These are phyloP conservation scores for Cutaneotrichosporon cutaneum DNA, from an alignment of 1,284 basidiomycete genomes.

Conservation along the genomic window DNA sequence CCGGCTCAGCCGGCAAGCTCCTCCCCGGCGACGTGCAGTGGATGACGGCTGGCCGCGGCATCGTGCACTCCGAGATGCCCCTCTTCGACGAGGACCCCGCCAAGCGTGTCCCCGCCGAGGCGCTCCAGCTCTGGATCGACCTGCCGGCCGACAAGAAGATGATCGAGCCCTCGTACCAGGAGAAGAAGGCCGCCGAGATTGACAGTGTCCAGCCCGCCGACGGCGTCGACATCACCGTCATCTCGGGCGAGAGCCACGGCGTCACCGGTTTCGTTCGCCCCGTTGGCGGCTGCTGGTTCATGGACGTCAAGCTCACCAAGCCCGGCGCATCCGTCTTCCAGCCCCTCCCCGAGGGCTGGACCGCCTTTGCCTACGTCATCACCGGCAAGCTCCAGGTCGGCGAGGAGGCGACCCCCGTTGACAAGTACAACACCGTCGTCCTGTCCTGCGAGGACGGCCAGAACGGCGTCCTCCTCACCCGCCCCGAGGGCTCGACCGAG, in stretches of 20 bases:
- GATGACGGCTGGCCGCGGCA: conserved; percentile 77
- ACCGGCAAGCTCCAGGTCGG: conserved; percentile 61
- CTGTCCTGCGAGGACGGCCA: conserved; percentile 48
- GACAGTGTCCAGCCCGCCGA: conserved; percentile 69
- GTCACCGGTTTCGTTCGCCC: conserved; percentile 80
- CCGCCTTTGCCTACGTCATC: conserved; percentile 73
- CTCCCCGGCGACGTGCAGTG: conserved; percentile 85
- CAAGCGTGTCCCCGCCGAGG: conserved; percentile 51
- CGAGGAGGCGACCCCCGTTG: conserved; percentile 57
- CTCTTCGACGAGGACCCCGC: conserved; percentile 64
- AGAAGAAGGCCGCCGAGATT: conserved; percentile 47
- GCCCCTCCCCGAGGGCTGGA: conserved; percentile 79
- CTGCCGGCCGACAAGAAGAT: conserved; percentile 84
- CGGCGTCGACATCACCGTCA: conserved; percentile 76
- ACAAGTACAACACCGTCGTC: conserved; percentile 71
- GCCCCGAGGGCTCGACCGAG: conserved; percentile 57
- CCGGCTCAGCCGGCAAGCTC: conserved; percentile 76
- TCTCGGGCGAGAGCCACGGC: conserved; percentile 84
- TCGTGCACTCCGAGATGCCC: conserved; percentile 85
- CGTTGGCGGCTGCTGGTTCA: conserved; percentile 89
- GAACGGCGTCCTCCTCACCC: conserved; percentile 48
- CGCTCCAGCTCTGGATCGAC: conserved; percentile 92
- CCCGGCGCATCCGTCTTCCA: conserved; percentile 74
- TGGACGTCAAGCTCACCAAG: conserved; percentile 72
- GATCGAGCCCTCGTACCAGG: conserved; percentile 60